phyloP scores from a whole-genome alignment of 176 grass and related monocot species.

The Ensete ventricosum region DNA sequence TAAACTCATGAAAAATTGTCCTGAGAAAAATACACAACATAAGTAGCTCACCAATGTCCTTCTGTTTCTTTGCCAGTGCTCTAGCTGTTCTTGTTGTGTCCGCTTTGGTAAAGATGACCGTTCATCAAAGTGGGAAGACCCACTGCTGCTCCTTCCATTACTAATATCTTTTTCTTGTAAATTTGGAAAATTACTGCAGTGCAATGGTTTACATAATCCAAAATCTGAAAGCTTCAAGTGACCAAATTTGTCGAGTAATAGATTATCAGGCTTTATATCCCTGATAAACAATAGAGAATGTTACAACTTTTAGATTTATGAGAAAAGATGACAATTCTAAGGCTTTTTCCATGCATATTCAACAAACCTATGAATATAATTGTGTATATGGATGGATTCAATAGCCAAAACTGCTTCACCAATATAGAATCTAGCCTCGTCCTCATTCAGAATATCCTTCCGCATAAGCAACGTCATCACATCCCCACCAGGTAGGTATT shows the following conservation, averaged over 20 bases:
- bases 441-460: conserved; percentile 80
- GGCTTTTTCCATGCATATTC: background rate
- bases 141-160: conserved; percentile 33
- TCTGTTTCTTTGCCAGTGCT: conserved; percentile 98
- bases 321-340: background rate
- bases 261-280: conserved; percentile 99
- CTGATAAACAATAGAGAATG: conserved; percentile 30
- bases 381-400: conserved; percentile 89
- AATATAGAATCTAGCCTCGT: conserved; percentile 86
- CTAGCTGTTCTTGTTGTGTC: conserved; percentile 87
- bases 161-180: conserved; percentile 80
- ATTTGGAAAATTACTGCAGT: conserved; percentile 83
- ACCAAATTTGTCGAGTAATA: conserved; percentile 83
- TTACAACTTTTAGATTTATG: conserved; percentile 12
- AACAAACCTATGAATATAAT: conserved; percentile 85
- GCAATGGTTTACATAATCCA: conserved; percentile 85
- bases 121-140: conserved; percentile 31
- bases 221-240: conserved; percentile 97
- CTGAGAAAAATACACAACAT: background rate
- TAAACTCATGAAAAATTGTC: background rate
- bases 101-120: conserved; percentile 44
- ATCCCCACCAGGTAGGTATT: conserved; percentile 93
- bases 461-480: conserved; percentile 98
- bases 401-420: conserved; percentile 84
- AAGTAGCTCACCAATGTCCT: conserved; percentile 71